Conservation (phyloP, 139 green algal genomes). For the Mesotaenium endlicherianum region DNA sequence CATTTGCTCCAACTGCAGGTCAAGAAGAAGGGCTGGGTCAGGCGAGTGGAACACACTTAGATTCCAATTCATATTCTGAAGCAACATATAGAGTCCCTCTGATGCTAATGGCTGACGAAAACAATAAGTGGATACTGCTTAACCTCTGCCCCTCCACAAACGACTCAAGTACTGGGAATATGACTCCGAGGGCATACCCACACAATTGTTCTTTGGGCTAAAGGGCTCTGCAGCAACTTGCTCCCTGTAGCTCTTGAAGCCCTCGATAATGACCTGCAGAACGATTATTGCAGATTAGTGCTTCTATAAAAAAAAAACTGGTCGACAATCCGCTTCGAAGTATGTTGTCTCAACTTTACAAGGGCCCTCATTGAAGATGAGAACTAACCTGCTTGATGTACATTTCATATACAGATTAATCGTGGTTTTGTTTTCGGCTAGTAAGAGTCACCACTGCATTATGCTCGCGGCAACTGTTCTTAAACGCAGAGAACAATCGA, state of each 20-base stretch:
- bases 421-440: too few species aligned
- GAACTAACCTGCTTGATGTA: slow-evolving; percentile 42
- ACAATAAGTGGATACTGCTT: too few species aligned
- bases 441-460: too few species aligned
- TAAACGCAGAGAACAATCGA: background rate
- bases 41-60: background rate
- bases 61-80: too few species aligned
- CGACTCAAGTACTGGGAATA: too few species aligned
- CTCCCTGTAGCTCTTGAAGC: slow-evolving; percentile 98
- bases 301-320: background rate
- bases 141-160: too few species aligned
- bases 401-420: slow-evolving; percentile 1
- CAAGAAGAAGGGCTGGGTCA: too few species aligned
- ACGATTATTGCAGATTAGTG: slow-evolving; percentile 49
- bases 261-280: slow-evolving; percentile 92
- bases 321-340: background rate
- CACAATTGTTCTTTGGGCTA: slow-evolving; percentile 80
- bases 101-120: background rate
- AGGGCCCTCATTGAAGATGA: background rate
- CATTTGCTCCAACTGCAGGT: slow-evolving; percentile 94
- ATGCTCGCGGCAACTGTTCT: too few species aligned
- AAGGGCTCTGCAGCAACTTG: slow-evolving; percentile 84
- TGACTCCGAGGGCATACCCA: slow-evolving; percentile 76
- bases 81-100: background rate
- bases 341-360: background rate